These are phyloP conservation scores for Pseudocercospora cruenta DNA, from an alignment of 2,329 filamentous ascomycete genomes.

Conservation along the genomic window DNA sequence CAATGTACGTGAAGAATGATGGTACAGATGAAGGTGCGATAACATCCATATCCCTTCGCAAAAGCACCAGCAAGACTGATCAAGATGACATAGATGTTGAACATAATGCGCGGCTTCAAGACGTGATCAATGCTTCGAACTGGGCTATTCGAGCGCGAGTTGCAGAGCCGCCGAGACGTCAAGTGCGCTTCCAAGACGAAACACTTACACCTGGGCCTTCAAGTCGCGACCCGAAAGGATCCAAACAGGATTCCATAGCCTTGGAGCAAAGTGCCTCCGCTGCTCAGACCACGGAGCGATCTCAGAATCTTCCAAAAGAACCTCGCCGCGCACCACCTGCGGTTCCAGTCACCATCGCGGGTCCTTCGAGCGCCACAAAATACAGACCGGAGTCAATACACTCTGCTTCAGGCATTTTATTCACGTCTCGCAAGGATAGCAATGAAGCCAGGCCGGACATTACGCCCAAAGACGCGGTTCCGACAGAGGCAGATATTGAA, in stretches of 20 bases:
- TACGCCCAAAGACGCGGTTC: neutral
- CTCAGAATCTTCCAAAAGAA: neutral
- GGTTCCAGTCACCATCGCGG: neutral
- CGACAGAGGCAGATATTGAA: neutral
- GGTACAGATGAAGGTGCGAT: neutral
- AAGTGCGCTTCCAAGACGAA: neutral
- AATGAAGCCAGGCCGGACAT: neutral
- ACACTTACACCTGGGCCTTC: neutral
- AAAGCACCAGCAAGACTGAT: neutral
- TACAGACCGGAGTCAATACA: neutral
- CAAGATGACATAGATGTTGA: neutral
- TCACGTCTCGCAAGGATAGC: neutral
- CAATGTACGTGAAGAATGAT: neutral
- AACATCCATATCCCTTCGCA: neutral
- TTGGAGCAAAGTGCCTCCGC: neutral
- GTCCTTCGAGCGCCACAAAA: neutral
- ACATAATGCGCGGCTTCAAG: neutral
- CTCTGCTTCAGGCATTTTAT: conserved; percentile 2
- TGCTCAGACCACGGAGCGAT: neutral
- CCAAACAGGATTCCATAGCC: neutral
- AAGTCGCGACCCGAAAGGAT: neutral
- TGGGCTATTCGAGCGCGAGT: neutral
- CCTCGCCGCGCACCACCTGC: neutral
- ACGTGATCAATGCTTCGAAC: conserved; percentile 4
- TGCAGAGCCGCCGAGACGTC: neutral